A percentile compares a stretch with the other conserved stretches of the same genome.
These are phyloP conservation scores for Coniochaeta sp. DNA, from an alignment of 2,329 filamentous ascomycete genomes.

Conservation along the genomic window DNA sequence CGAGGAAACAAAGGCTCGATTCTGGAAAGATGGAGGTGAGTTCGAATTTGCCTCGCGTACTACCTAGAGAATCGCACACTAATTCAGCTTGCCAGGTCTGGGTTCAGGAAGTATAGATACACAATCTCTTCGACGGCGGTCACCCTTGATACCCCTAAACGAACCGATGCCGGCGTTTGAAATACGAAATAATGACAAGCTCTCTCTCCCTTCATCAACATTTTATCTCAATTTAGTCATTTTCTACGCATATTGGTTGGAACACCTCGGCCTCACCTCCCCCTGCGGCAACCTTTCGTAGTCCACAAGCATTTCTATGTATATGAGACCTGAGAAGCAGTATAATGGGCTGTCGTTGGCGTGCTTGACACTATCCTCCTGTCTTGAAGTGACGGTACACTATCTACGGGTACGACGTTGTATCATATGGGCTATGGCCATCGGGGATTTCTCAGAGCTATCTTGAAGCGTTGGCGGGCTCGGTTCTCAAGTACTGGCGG, in stretches of 20 bases:
- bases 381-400: too few relatives aligned
- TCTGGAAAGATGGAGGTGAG: conserved; percentile 94
- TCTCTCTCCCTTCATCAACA: neutral
- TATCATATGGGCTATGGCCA: too few relatives aligned
- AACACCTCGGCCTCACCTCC: neutral
- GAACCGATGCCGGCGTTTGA: neutral
- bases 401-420: too few relatives aligned
- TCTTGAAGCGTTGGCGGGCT: too few relatives aligned
- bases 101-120: conserved; percentile 23
- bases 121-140: neutral
- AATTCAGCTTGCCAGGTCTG: conserved; percentile 19
- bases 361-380: neutral
- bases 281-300: neutral
- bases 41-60: conserved; percentile 11
- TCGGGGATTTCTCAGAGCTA: too few relatives aligned
- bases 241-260: neutral
- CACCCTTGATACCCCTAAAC: neutral
- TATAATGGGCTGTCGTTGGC: neutral
- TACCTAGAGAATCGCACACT: conserved; percentile 8
- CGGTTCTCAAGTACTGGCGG: too few relatives aligned
- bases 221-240: neutral
- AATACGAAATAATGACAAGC: neutral
- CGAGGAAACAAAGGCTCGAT: conserved; percentile 66
- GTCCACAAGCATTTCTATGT: neutral
- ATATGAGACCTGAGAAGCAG: neutral